These are phyloP conservation scores for Rhodotorula sp. DNA, from an alignment of 1,284 basidiomycete species.

Conservation along the genomic window DNA sequence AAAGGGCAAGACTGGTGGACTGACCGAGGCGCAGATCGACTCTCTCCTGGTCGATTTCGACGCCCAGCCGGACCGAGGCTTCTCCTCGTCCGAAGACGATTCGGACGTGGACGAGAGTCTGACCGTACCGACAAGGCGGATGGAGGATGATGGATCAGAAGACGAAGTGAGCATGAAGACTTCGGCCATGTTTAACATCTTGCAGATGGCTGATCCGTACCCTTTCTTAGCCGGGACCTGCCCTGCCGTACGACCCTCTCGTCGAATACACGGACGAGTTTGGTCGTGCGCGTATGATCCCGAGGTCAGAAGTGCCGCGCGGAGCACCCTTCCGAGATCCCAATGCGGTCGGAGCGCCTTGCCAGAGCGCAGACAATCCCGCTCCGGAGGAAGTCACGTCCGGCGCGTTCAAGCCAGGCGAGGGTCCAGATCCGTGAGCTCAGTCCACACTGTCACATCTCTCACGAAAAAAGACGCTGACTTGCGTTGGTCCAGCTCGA, in stretches of 20 bases:
- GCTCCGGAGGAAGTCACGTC: not conserved
- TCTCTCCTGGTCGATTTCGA: slow-evolving; percentile 82
- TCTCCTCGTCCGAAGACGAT: slow-evolving; percentile 49
- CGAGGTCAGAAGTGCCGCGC: slow-evolving; percentile 72
- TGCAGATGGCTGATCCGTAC: not conserved
- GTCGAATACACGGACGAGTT: slow-evolving; percentile 84
- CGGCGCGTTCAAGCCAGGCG: slow-evolving; percentile 19
- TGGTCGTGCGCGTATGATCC: slow-evolving; percentile 66
- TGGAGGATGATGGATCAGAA: slow-evolving; percentile 22
- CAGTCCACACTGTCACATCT: slow-evolving; percentile 37
- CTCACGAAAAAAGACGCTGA: slow-evolving; percentile 55
- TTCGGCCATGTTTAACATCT: not conserved
- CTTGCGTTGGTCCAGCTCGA: slow-evolving; percentile 43
- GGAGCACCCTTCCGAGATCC: slow-evolving; percentile 54
- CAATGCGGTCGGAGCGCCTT: slow-evolving; percentile 25
- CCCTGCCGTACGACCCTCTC: slow-evolving; percentile 58
- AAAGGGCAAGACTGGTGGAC: slow-evolving; percentile 74
- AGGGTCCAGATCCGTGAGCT: slow-evolving; percentile 55
- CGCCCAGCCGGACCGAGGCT: slow-evolving; percentile 58
- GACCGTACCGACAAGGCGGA: slow-evolving; percentile 27
- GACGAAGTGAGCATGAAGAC: slow-evolving; percentile 19
- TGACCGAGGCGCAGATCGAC: slow-evolving; percentile 72
- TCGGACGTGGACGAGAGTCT: slow-evolving; percentile 39
- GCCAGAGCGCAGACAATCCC: not conserved
- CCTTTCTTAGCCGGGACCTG: slow-evolving; percentile 3